Evolutionary conservation across 352 stramenopile species (phyloP).

Genomic region (Phytophthora hibernalis): DNA sequence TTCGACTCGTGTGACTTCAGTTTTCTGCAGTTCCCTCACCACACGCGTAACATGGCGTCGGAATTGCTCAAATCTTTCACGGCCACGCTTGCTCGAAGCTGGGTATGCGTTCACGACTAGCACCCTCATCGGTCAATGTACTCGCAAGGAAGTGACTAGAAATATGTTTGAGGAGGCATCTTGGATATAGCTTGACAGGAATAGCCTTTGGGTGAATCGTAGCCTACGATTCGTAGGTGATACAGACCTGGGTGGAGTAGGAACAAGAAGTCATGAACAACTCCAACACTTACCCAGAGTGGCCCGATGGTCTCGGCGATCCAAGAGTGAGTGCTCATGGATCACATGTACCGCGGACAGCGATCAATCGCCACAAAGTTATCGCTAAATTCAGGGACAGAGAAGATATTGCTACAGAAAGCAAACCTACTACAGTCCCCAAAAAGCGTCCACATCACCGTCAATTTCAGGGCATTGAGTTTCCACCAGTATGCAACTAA

Average conservation of each 20-base stretch:
- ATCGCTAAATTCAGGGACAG: slow-evolving; percentile 48
- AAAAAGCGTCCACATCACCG: slow-evolving; percentile 35
- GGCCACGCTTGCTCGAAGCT: slow-evolving; percentile 45
- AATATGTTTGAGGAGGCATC: slow-evolving; percentile 6
- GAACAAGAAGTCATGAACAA: slow-evolving; percentile 20
- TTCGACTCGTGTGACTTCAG: slow-evolving; percentile 68
- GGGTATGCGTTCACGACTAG: slow-evolving; percentile 78
- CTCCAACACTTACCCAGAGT: slow-evolving; percentile 60
- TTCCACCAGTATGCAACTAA: slow-evolving; percentile 20
- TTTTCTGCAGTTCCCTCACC: slow-evolving; percentile 63
- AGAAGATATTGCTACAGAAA: slow-evolving; percentile 6
- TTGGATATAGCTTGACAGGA: slow-evolving; percentile 5
- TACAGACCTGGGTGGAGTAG: not conserved
- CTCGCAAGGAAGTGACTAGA: not conserved
- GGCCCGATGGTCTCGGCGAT: slow-evolving; percentile 60
- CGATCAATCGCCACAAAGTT: slow-evolving; percentile 45
- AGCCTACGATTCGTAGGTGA: too few species aligned
- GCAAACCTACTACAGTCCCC: slow-evolving; percentile 1
- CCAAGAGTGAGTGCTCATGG: slow-evolving; percentile 42
- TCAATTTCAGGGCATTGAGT: slow-evolving; percentile 29
- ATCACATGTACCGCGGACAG: not conserved
- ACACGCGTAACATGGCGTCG: slow-evolving; percentile 54
- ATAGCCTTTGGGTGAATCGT: not conserved
- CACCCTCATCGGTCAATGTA: slow-evolving; percentile 57
- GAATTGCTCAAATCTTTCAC: slow-evolving; percentile 60